Evolutionary conservation across 108 stramenopile genomes (phyloP).

Genomic region (Mediolabrus comicus): DNA sequence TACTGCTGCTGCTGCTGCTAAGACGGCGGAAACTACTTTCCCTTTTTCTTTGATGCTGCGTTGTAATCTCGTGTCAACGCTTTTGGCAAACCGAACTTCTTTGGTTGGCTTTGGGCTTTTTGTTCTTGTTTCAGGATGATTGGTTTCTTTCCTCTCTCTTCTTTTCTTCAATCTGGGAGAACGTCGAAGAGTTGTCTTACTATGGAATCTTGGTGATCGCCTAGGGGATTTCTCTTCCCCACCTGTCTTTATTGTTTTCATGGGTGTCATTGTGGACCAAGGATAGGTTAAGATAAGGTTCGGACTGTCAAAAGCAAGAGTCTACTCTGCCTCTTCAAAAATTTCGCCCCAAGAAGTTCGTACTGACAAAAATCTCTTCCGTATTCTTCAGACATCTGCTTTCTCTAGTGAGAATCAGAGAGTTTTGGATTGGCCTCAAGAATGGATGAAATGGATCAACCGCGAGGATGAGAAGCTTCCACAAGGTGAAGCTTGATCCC

Average conservation of each 20-base stretch:
- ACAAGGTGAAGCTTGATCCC: constrained; percentile 77
- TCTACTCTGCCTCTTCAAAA: too few relatives aligned
- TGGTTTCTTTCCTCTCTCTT: too few relatives aligned
- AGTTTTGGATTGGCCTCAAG: constrained; percentile 55
- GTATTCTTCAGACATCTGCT: constrained; percentile 1
- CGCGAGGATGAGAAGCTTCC: constrained; percentile 83
- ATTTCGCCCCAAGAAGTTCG: too few relatives aligned
- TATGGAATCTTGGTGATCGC: neutral
- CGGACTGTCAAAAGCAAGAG: too few relatives aligned
- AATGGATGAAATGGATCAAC: constrained; percentile 65
- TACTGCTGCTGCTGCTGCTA: neutral
- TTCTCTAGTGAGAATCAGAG: constrained; percentile 42
- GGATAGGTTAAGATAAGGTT: too few relatives aligned
- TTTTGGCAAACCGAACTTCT: neutral
- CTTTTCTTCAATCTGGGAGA: neutral
- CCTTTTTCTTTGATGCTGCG: neutral
- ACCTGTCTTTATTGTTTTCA: neutral
- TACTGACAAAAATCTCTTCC: constrained; percentile 1
- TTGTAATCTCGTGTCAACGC: neutral
- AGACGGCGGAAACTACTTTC: neutral
- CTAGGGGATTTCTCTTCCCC: neutral
- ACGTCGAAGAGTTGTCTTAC: neutral
- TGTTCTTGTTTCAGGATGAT: neutral
- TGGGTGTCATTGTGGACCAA: neutral
- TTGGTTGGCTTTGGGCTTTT: neutral